phyloP scores from a whole-genome alignment of 495 filamentous ascomycete genomes.

The Cercophora sp. region DNA sequence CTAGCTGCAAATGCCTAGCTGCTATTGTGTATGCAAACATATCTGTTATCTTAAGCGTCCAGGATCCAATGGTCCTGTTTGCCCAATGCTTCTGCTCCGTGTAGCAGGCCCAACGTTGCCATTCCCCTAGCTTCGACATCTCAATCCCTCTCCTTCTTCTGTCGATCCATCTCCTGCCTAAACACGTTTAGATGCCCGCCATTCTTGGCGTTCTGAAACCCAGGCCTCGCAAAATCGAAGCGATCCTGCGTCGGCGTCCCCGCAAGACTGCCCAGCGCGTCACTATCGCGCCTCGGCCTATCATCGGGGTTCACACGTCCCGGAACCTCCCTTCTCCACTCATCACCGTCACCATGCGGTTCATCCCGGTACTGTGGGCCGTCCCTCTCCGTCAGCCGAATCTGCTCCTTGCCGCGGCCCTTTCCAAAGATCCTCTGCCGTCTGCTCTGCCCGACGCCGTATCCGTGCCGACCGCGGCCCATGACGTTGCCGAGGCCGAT shows the following conservation, averaged over 20 bases:
- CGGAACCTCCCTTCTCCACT: neutral
- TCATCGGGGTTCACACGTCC: neutral
- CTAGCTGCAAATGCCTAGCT: too few species aligned
- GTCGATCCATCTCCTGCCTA: slow-evolving; percentile 33
- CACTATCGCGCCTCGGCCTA: slow-evolving; percentile 32
- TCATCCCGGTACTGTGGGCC: slow-evolving; percentile 16
- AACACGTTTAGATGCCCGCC: slow-evolving; percentile 25
- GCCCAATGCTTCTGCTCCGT: too few species aligned
- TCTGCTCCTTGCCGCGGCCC: slow-evolving; percentile 24
- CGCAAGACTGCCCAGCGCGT: slow-evolving; percentile 36
- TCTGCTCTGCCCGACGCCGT: slow-evolving; percentile 32
- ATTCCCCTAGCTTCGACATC: neutral
- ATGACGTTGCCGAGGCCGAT: slow-evolving; percentile 40
- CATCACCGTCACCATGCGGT: slow-evolving; percentile 26
- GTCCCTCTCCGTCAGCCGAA: slow-evolving; percentile 38
- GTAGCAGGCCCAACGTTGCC: too few species aligned
- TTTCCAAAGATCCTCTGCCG: slow-evolving; percentile 24
- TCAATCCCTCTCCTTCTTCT: slow-evolving; percentile 19
- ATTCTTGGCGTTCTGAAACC: slow-evolving; percentile 6
- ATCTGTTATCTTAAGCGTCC: too few species aligned
- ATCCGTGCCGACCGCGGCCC: slow-evolving; percentile 32
- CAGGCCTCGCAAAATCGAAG: slow-evolving; percentile 27
- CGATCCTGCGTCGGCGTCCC: slow-evolving; percentile 33
- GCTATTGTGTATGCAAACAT: too few species aligned
- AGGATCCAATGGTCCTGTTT: too few species aligned